Base-by-base conservation (phyloP, 2,329 filamentous ascomycete genomes). In the Colletotrichum sublineola region DNA sequence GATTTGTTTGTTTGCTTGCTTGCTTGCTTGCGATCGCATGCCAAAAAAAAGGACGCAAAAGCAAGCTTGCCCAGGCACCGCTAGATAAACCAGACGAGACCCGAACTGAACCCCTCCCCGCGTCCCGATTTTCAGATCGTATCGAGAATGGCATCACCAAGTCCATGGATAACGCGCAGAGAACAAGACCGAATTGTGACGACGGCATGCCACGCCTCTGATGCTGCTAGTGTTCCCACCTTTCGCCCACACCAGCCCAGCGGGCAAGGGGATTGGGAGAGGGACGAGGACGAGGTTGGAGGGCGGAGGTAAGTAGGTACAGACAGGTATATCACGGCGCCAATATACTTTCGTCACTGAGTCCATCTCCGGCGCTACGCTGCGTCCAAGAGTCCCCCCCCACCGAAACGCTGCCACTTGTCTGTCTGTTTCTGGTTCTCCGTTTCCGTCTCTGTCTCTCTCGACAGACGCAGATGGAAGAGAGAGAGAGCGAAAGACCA, bases 141-240 rank as follows among this genome's bases (percentile, higher is more conserved):
- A 24, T 24, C 24, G 12, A 42, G 38, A 42, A 53, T 40, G 40
- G 42, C 60, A 63, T 63, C 31, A 46, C 6, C 53, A n/a, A 20
- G 31, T 24, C 14, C 33, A 56, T 56, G 53, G 53, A 56, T 24
- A 38, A 56, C 31, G 20, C 53, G 53, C 33, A 38, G 33, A 56
- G 53, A 56, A 38, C 38, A 48, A 66, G 44, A 70, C 36, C 63
- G 67, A 46, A 70, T 55, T 60, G 68, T 70, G 56, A 70, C 56
- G 63, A 67, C n/a, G 60, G 42, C 63, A 50, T 44, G 50, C 15
- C 31, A 46, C 29, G 57, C 29, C 40, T 18, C 24, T 44, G 40
- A 46, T 46, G 40, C 57, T 36, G 9, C 9, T 24, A 29, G 57
- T 38, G 38, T 42, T 60, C 40, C 38, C 57, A 60, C 57, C 33